Percentiles rank a stretch among this genome's conserved stretches.
Conservation (phyloP, 768 basidiomycete genomes). For the Kondoa malvinella region DNA sequence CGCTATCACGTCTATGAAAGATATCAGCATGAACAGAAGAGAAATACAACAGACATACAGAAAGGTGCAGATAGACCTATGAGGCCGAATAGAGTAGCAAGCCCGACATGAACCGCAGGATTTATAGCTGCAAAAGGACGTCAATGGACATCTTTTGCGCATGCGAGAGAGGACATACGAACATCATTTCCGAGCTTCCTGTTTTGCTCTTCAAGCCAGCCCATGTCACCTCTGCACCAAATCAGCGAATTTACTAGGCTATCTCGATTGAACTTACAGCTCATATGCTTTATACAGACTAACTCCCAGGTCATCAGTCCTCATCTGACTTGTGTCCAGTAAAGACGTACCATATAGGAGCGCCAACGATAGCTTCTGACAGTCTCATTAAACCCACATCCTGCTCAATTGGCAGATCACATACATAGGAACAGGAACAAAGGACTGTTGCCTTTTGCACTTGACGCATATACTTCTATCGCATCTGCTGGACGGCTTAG, state of each 20-base stretch:
- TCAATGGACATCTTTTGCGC: background rate
- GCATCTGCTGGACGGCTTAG: too few relatives aligned
- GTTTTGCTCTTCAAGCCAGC: background rate
- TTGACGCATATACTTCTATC: too few relatives aligned
- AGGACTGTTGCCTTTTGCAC: too few relatives aligned
- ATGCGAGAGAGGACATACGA: background rate
- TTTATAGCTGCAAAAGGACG: background rate
- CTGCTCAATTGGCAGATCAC: too few relatives aligned
- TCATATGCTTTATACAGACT: background rate
- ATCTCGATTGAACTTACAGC: background rate
- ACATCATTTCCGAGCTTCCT: background rate
- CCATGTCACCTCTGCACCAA: background rate
- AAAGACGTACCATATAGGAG: too few relatives aligned
- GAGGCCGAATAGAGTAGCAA: background rate
- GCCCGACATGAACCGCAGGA: background rate
- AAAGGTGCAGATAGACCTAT: background rate
- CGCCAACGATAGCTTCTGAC: too few relatives aligned
- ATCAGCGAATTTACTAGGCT: background rate
- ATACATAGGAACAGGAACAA: too few relatives aligned
- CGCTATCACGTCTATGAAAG: background rate
- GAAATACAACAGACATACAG: background rate
- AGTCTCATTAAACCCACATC: too few relatives aligned
- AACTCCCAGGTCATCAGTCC: too few relatives aligned
- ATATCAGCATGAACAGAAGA: background rate
- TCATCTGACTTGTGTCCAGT: too few relatives aligned